phyloP scores from a whole-genome alignment of 1,284 basidiomycete genomes.

The Ustilago curta region DNA sequence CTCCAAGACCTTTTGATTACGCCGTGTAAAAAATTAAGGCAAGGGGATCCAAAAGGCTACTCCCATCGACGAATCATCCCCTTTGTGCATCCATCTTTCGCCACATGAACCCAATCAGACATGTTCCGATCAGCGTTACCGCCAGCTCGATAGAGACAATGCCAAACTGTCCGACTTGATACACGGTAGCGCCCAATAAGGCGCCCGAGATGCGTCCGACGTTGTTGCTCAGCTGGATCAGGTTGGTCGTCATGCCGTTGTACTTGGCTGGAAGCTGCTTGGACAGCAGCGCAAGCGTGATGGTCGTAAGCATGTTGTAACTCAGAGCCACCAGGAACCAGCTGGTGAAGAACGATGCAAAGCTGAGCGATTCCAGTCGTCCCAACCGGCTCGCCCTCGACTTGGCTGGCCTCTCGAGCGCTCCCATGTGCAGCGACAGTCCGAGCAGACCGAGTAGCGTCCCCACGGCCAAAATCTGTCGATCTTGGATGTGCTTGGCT shows the following conservation, averaged over 20 bases:
- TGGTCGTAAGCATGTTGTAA: slow-evolving; percentile 50
- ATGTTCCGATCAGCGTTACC: slow-evolving; percentile 45
- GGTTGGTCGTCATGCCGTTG: slow-evolving; percentile 42
- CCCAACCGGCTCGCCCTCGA: slow-evolving; percentile 26
- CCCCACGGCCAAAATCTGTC: slow-evolving; percentile 41
- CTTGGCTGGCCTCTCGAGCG: slow-evolving; percentile 32
- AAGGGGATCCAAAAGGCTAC: not conserved
- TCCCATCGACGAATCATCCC: slow-evolving; percentile 16
- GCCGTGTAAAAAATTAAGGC: not conserved
- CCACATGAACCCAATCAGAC: slow-evolving; percentile 47
- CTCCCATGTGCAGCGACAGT: slow-evolving; percentile 49
- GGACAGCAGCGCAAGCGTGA: slow-evolving; percentile 46
- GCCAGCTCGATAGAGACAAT: slow-evolving; percentile 47
- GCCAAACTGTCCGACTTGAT: slow-evolving; percentile 50
- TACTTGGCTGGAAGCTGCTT: slow-evolving; percentile 53
- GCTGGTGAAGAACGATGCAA: slow-evolving; percentile 50
- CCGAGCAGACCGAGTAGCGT: slow-evolving; percentile 43
- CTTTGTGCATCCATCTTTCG: slow-evolving; percentile 43
- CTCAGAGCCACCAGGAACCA: slow-evolving; percentile 48
- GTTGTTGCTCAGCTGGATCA: slow-evolving; percentile 55
- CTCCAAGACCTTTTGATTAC: not conserved
- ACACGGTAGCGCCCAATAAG: slow-evolving; percentile 48
- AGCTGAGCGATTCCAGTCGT: slow-evolving; percentile 28
- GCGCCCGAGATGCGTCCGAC: slow-evolving; percentile 42
- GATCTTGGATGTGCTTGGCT: slow-evolving; percentile 44